Evolutionary conservation across 192 early-diverging fungal species (phyloP), one percentile per base, ranked within the genome.

Genomic region (Podila clonocystis): DNA sequence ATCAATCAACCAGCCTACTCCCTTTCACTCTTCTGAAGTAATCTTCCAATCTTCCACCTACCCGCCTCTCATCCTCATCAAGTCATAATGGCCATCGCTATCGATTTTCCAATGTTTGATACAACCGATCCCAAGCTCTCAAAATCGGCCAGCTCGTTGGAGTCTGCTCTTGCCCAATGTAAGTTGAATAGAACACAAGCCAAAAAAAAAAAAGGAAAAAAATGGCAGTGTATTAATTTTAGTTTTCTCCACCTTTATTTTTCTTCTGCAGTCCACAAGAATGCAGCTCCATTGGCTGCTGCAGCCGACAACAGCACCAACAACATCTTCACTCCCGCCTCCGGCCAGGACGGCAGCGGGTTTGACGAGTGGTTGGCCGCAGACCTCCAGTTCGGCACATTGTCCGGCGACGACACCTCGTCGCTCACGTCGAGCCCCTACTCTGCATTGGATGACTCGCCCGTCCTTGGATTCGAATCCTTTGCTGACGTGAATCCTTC

Each of bases 131-230:
- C 69, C 69, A 79, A 79, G 64, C 75, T 79, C 58, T 58, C 65
- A 8, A 79, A 79, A 34, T 79, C 75, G 30, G 75, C 75, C 9
- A 69, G 71, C 65, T 59, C 75, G 30, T 28, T 79, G 38, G 75
- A 79, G 69, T 72, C 68, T 63, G 75, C 75, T 45, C 77, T 80
- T 69, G 77, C 77, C 48, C 70, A 73, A 65, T 60, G 77, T 80
- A 80, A 30, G 77, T 73, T 45, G 41, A 41, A 45, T 45, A 45
- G 41, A 2, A 45, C 15, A 41, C 7, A 36, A 11, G 34, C 34
- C 3, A 31, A 5, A 36, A 36, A 28, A 19, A 45, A 0, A 15
- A 45, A 45, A 12, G 8, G 2, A 45, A 15, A 15, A 0, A 45
- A 45, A 17, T 8, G 13, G 8, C 24, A 24, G 52, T 8, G 24